Base-by-base conservation (phyloP, 1,139 yeast species). In the Hyphopichia wangnamkhiaoensis region DNA sequence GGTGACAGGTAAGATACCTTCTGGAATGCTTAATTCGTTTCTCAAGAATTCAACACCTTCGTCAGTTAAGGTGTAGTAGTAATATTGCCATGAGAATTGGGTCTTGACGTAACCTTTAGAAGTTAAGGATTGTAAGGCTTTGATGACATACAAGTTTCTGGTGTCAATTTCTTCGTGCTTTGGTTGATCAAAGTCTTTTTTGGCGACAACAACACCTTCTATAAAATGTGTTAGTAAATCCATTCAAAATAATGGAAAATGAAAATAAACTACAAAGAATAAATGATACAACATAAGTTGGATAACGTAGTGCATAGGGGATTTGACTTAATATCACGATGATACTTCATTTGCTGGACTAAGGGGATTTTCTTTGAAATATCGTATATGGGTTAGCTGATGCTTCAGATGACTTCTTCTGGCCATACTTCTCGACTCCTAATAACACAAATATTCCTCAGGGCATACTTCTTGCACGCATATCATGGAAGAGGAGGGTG, bases 81-180 rank as follows among this genome's bases (percentile, higher is more conserved):
- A 94, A 84, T 89, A 89, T 86, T 91, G 97, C 99, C 99, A 93
- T 66, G 98, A 93, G 86, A 93, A 93, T 79, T 91, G 98, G 65
- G 99, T 93, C 88, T 91, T 90, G 77, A 93, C 98, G 84, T 68
- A 93, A 74, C 99, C 99, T 80, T 85, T 90, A 59, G 98, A 93
- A 71, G 96, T 90, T 76, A 93, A 87, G 54, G 98, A 91, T 82
- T 93, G 99, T 76, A 93, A 85, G 69, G 98, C 98, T 87, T 93
- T 93, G 83, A 93, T 90, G 74, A 93, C 99, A 71, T 73, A 91
- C 75, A 91, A 84, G 95, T 91, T 90, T 80, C 80, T 91, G 82
- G 96, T 86, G 79, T 86, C 95, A 69, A 93, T 88, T 70, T 89
- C 98, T 65, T 91, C 98, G 79, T 94, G 98, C 80, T 87, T 84